Base-by-base conservation (phyloP, 2,329 filamentous ascomycete genomes). In the Coccinonectria pachysandricola region DNA sequence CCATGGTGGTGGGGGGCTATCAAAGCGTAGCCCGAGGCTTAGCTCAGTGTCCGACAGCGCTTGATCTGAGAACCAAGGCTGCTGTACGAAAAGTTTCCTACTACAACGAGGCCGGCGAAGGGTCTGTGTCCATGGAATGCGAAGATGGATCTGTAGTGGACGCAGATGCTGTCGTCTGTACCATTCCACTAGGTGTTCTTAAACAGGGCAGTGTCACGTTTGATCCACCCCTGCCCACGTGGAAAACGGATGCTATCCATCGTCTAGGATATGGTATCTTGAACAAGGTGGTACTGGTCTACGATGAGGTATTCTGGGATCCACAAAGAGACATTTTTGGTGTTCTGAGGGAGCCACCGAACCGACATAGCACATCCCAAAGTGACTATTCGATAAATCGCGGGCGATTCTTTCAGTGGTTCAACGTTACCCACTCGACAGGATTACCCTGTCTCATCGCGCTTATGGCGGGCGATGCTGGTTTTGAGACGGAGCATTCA, bases 361-460 rank as follows among this genome's bases (percentile, higher is more conserved):
- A 74, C 33, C 62, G 68, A 4, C 68, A 75, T 30, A 93, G 85
- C 47, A 66, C 87, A 28, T 65, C 76, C 22, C 85, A 92, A 45
- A 70, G 71, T 26, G 82, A 94, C 39, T 96, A 96, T 46, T 65
- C 75, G 5, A 63, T 69, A 4, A 77, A 75, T 35, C 75, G 88
- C 27, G 88, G 88, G n/a, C 79, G 87, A 13, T 94, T 94, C 57
- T 98, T 96, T 47, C 74, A 98, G 43, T 96, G 94, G 72, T 96
- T 94, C 72, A 96, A 98, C 45, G 85, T 86, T 28, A 79, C 86
- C 34, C 83, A 85, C 42, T 93, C 84, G 3, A 86, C 82, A 23
- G 92, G 92, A 1, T 64, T 93, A 18, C 91, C 83, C 2, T 85
- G 86, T 26, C 66, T 95, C 13, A 75, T 96, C 34, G 91, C 85